These are phyloP conservation scores for Fusarium sp. DNA, from an alignment of 2,329 filamentous ascomycete species.

Conservation along the genomic window DNA sequence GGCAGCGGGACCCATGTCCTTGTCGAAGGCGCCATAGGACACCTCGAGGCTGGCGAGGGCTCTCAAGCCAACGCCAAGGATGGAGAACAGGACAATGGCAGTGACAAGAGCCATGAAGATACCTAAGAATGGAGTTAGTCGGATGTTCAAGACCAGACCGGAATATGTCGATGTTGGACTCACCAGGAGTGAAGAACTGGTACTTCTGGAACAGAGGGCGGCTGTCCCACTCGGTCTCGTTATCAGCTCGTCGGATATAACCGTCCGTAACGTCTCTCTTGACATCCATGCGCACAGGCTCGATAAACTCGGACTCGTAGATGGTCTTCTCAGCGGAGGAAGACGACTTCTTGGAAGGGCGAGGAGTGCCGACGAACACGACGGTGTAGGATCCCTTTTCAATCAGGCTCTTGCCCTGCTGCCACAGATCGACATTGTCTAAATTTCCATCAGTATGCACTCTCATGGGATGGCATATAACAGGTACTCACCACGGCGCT, in stretches of 20 bases:
- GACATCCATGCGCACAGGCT: conserved; percentile 76
- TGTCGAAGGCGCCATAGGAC: conserved; percentile 94
- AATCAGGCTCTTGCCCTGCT: conserved; percentile 24
- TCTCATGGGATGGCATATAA: background rate
- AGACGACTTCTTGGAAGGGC: conserved; percentile 11
- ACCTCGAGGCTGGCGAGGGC: conserved; percentile 86
- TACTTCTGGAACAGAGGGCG: conserved; percentile 87
- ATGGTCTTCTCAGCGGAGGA: conserved; percentile 50
- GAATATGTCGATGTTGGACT: background rate
- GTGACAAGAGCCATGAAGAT: conserved; percentile 89
- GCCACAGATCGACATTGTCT: conserved; percentile 24
- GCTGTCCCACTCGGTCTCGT: conserved; percentile 54
- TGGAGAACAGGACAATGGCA: conserved; percentile 76
- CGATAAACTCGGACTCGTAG: conserved; percentile 75
- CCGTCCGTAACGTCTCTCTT: conserved; percentile 67
- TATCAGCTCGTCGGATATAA: conserved; percentile 50
- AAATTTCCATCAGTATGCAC: conserved; percentile 9
- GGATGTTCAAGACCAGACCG: background rate
- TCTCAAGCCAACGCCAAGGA: conserved; percentile 81
- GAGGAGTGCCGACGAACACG: conserved; percentile 76
- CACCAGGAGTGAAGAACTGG: conserved; percentile 91
- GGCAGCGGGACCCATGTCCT: conserved; percentile 89
- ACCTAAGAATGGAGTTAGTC: conserved; percentile 61
- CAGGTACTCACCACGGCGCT: conserved; percentile 58
- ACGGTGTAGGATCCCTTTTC: conserved; percentile 72